These are phyloP conservation scores for Saturnispora gosingensis DNA, from an alignment of 805 yeast genomes.

Conservation along the genomic window DNA sequence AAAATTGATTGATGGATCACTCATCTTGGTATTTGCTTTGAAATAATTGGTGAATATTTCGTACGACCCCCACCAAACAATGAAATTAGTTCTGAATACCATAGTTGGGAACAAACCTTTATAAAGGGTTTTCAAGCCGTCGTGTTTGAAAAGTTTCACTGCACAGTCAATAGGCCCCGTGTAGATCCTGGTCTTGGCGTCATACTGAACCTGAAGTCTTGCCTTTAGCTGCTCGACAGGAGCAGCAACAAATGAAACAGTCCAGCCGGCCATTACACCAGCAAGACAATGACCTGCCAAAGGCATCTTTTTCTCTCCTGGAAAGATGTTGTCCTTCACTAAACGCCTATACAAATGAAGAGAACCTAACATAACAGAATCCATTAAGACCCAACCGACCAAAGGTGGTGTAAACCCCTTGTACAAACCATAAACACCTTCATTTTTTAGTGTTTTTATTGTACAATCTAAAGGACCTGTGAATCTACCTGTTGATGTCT, in stretches of 20 bases:
- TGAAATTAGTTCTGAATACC: slow-evolving; percentile 78
- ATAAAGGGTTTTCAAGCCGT: slow-evolving; percentile 67
- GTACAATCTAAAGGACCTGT: slow-evolving; percentile 80
- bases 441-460: slow-evolving; percentile 56
- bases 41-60: slow-evolving; percentile 68
- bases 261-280: slow-evolving; percentile 79
- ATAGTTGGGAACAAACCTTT: slow-evolving; percentile 79
- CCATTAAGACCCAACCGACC: slow-evolving; percentile 92
- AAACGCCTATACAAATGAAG: slow-evolving; percentile 66
- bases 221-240: slow-evolving; percentile 89
- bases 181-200: slow-evolving; percentile 56
- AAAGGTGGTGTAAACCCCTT: slow-evolving; percentile 91
- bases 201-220: slow-evolving; percentile 82
- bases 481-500: slow-evolving; percentile 56
- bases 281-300: slow-evolving; percentile 67
- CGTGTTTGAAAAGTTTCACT: slow-evolving; percentile 42
- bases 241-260: slow-evolving; percentile 92
- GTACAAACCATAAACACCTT: slow-evolving; percentile 73
- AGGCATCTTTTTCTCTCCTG: slow-evolving; percentile 56
- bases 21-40: slow-evolving; percentile 52
- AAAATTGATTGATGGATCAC: slow-evolving; percentile 66
- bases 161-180: slow-evolving; percentile 78
- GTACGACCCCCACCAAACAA: slow-evolving; percentile 93
- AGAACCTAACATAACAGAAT: slow-evolving; percentile 82
- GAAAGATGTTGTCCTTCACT: slow-evolving; percentile 55